A percentile compares a stretch with the other conserved stretches of the same genome.
These are phyloP conservation scores for Ziziphus jujuba DNA, from an alignment of 306 rosid genomes.

Conservation along the genomic window DNA sequence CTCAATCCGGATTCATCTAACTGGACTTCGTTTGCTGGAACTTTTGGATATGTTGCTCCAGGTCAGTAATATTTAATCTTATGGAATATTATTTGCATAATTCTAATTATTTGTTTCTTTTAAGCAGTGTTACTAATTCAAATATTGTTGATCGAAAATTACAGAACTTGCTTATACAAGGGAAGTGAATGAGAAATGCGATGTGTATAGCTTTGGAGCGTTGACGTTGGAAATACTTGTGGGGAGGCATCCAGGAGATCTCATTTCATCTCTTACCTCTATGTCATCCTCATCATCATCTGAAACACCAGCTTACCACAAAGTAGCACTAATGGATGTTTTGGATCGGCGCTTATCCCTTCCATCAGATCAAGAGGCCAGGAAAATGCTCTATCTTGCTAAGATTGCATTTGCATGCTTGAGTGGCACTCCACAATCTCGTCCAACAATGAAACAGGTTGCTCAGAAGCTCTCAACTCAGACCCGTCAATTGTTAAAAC, in stretches of 20 bases:
- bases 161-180: too few species aligned
- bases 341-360: slow-evolving; percentile 12
- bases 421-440: neutral
- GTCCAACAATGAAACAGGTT: slow-evolving; percentile 20
- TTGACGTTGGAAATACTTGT: slow-evolving; percentile 14
- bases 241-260: slow-evolving; percentile 8
- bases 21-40: too few species aligned
- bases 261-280: neutral
- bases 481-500: neutral
- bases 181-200: too few species aligned
- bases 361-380: neutral
- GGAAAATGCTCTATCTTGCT: neutral
- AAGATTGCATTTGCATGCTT: neutral
- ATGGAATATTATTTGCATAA: too few species aligned
- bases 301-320: neutral
- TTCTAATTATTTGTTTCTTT: too few species aligned
- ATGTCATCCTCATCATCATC: neutral
- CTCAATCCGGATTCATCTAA: too few species aligned
- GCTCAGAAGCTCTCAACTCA: slow-evolving; percentile 1
- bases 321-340: neutral
- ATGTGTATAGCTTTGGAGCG: too few species aligned
- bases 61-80: too few species aligned
- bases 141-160: too few species aligned
- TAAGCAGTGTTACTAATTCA: too few species aligned
- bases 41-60: too few species aligned